A percentile compares a stretch with the other conserved stretches of the same genome.
Evolutionary conservation across 2,329 filamentous ascomycete species (phyloP).

Genomic region (Claviceps paspali): DNA sequence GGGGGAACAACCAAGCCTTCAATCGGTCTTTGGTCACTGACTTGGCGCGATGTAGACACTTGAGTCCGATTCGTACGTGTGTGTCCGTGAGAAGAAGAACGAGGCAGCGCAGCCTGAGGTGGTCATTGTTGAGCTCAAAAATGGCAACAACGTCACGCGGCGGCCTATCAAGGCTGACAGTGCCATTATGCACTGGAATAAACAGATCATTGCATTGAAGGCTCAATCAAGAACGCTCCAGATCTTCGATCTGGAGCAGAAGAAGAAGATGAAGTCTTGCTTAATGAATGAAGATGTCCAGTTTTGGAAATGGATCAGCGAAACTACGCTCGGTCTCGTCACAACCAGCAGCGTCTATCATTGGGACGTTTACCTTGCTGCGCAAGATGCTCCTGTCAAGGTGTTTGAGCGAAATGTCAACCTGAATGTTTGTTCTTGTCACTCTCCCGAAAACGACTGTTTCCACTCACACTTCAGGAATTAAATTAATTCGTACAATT

Average conservation of each 20-base stretch:
- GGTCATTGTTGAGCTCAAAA: constrained; percentile 95
- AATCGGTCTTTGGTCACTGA: not conserved
- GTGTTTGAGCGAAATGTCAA: constrained; percentile 90
- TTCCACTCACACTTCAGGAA: not conserved
- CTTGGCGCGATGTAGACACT: constrained; percentile 50
- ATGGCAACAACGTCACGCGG: constrained; percentile 87
- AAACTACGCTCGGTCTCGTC: constrained; percentile 73
- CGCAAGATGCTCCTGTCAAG: constrained; percentile 68
- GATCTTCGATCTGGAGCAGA: constrained; percentile 88
- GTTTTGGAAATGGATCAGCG: constrained; percentile 99
- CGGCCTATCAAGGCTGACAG: constrained; percentile 97
- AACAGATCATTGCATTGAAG: constrained; percentile 92
- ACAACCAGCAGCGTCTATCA: constrained; percentile 87
- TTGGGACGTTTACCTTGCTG: constrained; percentile 88
- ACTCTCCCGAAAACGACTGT: not conserved
- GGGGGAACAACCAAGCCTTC: not conserved
- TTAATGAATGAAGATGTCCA: constrained; percentile 95
- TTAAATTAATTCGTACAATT: constrained; percentile 4
- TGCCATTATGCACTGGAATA: constrained; percentile 98
- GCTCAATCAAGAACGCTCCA: constrained; percentile 88
- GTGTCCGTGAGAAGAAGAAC: constrained; percentile 85
- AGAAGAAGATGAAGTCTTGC: constrained; percentile 91
- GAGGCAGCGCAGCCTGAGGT: constrained; percentile 79
- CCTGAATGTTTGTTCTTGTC: constrained; percentile 51
- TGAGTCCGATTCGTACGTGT: constrained; percentile 94